Evolutionary conservation across 148 eudicot species (phyloP), one percentile per base, ranked within the genome.

Genomic region (Hydrangea macrophylla): DNA sequence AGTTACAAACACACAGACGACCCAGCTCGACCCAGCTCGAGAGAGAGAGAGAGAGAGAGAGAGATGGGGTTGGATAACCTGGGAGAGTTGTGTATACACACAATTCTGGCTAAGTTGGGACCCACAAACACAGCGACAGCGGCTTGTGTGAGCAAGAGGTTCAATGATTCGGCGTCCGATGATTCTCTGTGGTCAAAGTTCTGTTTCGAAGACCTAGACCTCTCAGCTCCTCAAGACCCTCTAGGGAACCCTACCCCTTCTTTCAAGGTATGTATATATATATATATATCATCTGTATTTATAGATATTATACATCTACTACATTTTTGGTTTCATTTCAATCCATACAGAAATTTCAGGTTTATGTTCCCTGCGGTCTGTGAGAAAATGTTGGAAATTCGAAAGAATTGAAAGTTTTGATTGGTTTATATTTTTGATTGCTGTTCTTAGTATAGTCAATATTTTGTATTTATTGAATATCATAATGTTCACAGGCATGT

Each of bases 171-270:
- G 85, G 86, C 88, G 7, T 83, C 87, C 59, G 96, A 90, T 17
- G 89, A 84, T 25, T 67, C 75, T 6, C 72, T 85, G 7, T 93
- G 98, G 98, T 69, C 94, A 36, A 51, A 60, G 50, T 82, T 86
- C 64, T 84, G 84, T 44, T 74, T 74, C 40, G 64, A 67, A 0
- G 86, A 92, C 23, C 92, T 93, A 32, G 30, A 72, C 48, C 80
- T 93, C 30, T 63, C 78, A 2, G 79, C 85, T 37, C 96, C 96
- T 9, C 9, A 65, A 45, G 89, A 90, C 70, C 92, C 92, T 73
- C 53, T 39, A 20, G 90, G 86, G 30, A 80, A 82, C 27, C 82
- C 82, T 44, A 39, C 65, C 24, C 80, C 90, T 40, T 80, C 90
- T 67, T 93, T 80, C 67, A 83, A 76, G 98, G 96, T 89, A 30